A percentile compares a stretch with the other conserved stretches of the same genome.
Evolutionary conservation across 257 asterid species (phyloP).

Genomic region (Solanum chilense): DNA sequence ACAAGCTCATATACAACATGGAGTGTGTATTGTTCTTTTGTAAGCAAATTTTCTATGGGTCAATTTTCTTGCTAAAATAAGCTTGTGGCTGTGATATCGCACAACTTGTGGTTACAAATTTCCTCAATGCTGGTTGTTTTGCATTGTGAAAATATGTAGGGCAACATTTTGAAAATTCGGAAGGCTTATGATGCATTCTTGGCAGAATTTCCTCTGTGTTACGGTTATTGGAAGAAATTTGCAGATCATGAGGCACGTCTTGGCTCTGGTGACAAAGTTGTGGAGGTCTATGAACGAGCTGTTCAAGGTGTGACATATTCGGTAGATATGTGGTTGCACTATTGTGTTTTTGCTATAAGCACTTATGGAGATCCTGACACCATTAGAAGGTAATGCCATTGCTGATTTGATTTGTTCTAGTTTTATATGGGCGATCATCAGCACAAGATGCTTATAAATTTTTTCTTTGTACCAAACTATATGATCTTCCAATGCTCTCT

Average conservation of each 20-base stretch:
- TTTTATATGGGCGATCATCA: constrained; percentile 16
- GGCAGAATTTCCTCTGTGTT: constrained; percentile 91
- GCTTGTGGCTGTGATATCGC: background rate
- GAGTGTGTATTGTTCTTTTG: background rate
- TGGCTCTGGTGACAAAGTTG: constrained; percentile 81
- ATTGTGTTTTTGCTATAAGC: constrained; percentile 73
- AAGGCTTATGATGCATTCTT: constrained; percentile 88
- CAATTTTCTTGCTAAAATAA: background rate
- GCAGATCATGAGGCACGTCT: constrained; percentile 97
- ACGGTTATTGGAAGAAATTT: constrained; percentile 99
- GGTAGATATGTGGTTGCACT: constrained; percentile 98
- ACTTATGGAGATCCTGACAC: constrained; percentile 88
- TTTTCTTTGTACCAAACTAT: constrained; percentile 14
- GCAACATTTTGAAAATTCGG: constrained; percentile 58
- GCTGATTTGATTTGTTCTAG: constrained; percentile 8
- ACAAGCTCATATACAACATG: background rate
- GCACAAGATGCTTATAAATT: constrained; percentile 7
- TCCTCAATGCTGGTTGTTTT: background rate
- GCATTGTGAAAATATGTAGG: constrained; percentile 25
- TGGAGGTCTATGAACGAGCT: constrained; percentile 88
- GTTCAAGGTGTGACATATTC: constrained; percentile 97
- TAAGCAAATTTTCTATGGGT: background rate
- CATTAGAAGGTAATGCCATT: constrained; percentile 68
- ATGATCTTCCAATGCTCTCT: constrained; percentile 40
- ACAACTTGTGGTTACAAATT: background rate